Evolutionary conservation across 2,329 filamentous ascomycete species (phyloP), one percentile per base, ranked within the genome.

Genomic region (Trichoderma atrobrunneum): DNA sequence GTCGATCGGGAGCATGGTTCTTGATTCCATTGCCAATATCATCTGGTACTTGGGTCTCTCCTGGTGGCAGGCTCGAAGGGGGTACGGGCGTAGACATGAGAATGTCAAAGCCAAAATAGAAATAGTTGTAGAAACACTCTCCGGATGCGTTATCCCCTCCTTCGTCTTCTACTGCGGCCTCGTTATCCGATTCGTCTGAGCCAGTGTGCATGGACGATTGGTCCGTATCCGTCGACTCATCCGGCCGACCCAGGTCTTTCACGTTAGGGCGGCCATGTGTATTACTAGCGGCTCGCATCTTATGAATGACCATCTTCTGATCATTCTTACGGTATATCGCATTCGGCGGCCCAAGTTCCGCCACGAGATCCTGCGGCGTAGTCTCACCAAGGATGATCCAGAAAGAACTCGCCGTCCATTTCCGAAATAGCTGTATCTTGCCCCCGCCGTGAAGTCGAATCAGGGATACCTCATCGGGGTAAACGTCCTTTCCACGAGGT

Each of bases 61-160:
- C 75, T 83, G 14, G 92, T 0, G 92, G 90, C 7, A 85, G 84
- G 26, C 88, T 88, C 0, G 92, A 93, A 5, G 91, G 85, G 6
- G 86, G 79, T 0, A 89, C 89, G 0, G 93, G 92, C 34, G 90
- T 90, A 0, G 95, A 97, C n/a, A 99, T 88, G 6, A 98, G 87
- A 11, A 98, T 88, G 80, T 99, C 96, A 78, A 99, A 97, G 2
- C 96, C 96, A 74, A 97, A 91, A 75, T 95, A 92, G 79, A 98
- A 99, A 80, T 99, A 99, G 80, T 98, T 98, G 82, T 96, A 98
- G 80, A 98, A 99, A 75, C 91, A 94, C 79, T 97, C 93, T 5
- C 90, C 88, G 1, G 90, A 88, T 4, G 90, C 76, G 79, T 86
- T 84, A 74, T 85, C 84, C 1, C 84, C 83, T 4, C 84, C 79